Evolutionary conservation across 2,329 filamentous ascomycete genomes (phyloP).

Genomic region (Exserohilum turcica): DNA sequence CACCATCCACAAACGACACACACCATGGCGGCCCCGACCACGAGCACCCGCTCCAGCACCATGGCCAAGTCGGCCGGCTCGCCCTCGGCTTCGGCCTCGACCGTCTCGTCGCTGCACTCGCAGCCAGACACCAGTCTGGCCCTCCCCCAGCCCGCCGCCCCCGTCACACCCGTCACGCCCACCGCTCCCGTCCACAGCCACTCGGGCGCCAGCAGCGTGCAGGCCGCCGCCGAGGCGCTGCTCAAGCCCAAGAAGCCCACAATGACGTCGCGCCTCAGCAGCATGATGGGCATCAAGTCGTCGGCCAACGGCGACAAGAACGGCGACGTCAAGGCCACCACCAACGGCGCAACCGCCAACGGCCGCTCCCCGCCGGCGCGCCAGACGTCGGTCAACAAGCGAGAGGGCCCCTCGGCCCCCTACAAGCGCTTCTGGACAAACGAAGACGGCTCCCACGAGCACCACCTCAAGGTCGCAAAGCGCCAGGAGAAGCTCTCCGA

Average conservation of each 20-base stretch:
- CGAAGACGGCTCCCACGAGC: conserved; percentile 76
- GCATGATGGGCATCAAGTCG: conserved; percentile 47
- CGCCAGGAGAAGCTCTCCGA: conserved; percentile 94
- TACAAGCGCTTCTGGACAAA: conserved; percentile 61
- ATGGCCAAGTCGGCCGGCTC: conserved; percentile 37
- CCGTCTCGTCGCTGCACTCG: conserved; percentile 46
- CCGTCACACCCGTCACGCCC: conserved; percentile 2
- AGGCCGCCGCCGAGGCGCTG: conserved; percentile 40
- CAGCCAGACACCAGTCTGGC: conserved; percentile 40
- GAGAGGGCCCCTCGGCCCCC: conserved; percentile 29
- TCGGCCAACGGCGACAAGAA: conserved; percentile 34
- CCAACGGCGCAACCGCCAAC: conserved; percentile 34
- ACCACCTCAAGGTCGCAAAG: conserved; percentile 85
- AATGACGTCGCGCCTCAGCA: conserved; percentile 51
- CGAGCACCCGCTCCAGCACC: conserved; percentile 31
- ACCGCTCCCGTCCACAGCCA: conserved; percentile 14
- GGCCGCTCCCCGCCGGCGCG: conserved; percentile 38
- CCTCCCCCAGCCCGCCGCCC: conserved; percentile 31
- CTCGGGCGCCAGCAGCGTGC: conserved; percentile 34
- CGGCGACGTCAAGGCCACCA: conserved; percentile 32
- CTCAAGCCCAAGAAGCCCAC: conserved; percentile 49
- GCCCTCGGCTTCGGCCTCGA: conserved; percentile 43
- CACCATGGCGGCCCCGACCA: conserved; percentile 43
- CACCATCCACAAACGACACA: conserved; percentile 13
- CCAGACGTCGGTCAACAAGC: conserved; percentile 40